Percentiles rank a stretch among this genome's conserved stretches.
Evolutionary conservation across 768 basidiomycete genomes (phyloP).

Genomic region (Fistulinella prunicolor): DNA sequence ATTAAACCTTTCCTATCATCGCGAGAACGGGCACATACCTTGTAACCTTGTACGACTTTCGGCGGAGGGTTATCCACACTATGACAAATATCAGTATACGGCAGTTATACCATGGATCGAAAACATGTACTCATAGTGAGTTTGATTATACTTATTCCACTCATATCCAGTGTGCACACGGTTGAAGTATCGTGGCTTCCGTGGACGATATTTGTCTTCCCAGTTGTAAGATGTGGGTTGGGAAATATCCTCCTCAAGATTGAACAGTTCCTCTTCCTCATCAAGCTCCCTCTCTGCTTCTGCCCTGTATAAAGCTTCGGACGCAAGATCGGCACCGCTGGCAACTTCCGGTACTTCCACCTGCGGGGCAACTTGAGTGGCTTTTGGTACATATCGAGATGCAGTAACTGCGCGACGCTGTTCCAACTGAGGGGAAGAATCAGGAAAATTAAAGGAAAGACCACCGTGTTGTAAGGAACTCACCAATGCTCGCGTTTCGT

Average conservation of each 20-base stretch:
- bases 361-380: slow-evolving; percentile 57
- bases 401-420: slow-evolving; percentile 79
- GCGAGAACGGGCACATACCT: slow-evolving; percentile 43
- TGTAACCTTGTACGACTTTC: slow-evolving; percentile 99
- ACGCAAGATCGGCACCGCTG: slow-evolving; percentile 72
- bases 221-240: slow-evolving; percentile 90
- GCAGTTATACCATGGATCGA: not conserved
- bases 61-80: slow-evolving; percentile 99
- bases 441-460: not conserved
- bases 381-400: slow-evolving; percentile 85
- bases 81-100: slow-evolving; percentile 14
- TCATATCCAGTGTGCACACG: slow-evolving; percentile 99
- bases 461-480: slow-evolving; percentile 22
- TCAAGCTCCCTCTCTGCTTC: slow-evolving; percentile 92
- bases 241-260: slow-evolving; percentile 83
- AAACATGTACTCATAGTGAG: slow-evolving; percentile 85
- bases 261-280: slow-evolving; percentile 95
- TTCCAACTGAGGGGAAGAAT: slow-evolving; percentile 45
- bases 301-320: slow-evolving; percentile 86
- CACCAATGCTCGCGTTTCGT: slow-evolving; percentile 66
- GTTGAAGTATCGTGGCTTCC: slow-evolving; percentile 98
- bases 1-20: slow-evolving; percentile 4
- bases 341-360: slow-evolving; percentile 52
- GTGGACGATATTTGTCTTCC: slow-evolving; percentile 97
- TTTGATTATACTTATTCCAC: slow-evolving; percentile 99